phyloP scores from a whole-genome alignment of 192 early-diverging fungal species.

The Dissophora ornata region DNA sequence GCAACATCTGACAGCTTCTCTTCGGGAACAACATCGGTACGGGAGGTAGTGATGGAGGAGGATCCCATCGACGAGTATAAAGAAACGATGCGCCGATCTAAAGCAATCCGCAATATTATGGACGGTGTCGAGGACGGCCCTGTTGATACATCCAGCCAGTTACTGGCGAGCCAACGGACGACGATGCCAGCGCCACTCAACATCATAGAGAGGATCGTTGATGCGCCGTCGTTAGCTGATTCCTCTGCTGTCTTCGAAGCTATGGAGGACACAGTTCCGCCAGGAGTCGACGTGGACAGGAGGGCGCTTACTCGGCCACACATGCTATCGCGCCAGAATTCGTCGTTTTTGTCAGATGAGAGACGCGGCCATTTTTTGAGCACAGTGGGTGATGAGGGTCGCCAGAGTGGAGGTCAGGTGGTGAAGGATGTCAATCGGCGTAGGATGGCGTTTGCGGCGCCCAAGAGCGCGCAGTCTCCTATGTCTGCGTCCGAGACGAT shows the following conservation, averaged over 20 bases:
- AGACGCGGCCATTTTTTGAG: constrained; percentile 24
- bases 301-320: constrained; percentile 17
- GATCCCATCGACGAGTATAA: constrained; percentile 31
- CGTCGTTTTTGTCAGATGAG: constrained; percentile 41
- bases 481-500: no score
- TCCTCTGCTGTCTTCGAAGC: no score
- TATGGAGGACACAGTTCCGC: neutral
- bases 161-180: neutral
- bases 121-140: constrained; percentile 29
- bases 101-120: constrained; percentile 35
- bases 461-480: neutral
- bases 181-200: neutral
- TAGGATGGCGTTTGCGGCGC: constrained; percentile 36
- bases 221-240: neutral
- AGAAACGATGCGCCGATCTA: constrained; percentile 27
- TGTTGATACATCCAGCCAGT: neutral
- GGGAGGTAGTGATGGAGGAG: no score
- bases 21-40: neutral
- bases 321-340: constrained; percentile 22
- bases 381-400: constrained; percentile 38
- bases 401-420: constrained; percentile 6
- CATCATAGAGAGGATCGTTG: constrained; percentile 11
- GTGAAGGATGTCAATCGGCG: constrained; percentile 41
- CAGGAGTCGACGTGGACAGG: constrained; percentile 4
- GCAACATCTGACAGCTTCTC: no score